Evolutionary conservation across 805 yeast species (phyloP), one percentile per base, ranked within the genome.

Genomic region (Zygoascus flipseniorum): DNA sequence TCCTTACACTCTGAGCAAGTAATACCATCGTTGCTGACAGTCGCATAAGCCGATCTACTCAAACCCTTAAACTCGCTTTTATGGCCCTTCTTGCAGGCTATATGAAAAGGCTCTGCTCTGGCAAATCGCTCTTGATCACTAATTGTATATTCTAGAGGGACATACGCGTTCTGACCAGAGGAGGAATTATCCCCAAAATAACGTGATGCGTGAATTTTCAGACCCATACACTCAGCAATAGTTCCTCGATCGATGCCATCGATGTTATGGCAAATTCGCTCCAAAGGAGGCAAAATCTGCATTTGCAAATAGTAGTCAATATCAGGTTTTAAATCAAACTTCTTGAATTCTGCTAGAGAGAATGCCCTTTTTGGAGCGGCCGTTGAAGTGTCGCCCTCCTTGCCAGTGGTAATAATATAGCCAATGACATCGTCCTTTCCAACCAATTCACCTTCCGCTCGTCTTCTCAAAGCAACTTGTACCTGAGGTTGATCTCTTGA

Each of bases 351-450:
- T 59, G 79, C 82, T 52, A 88, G 74, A 0, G 97, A 81, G 55
- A 87, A 78, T 0, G 99, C 96, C 53, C 97, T 77, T 55, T 86
- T 92, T 0, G 95, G 92, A 9, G 80, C 79, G 1, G 78, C 55
- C 3, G 37, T 18, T 10, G 50, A 41, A 9, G 42, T 19, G 13
- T 43, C 43, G 8, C 46, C 52, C 41, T 73, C 78, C 31, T 69
- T 71, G n/a, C 72, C 75, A 3, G 72, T 76, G 1, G 95, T 80
- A 37, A 93, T 83, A 45, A 93, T 85, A 71, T 77, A 93, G 0
- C 97, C 85, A 41, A 93, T 84, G 48, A 93, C 97, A 60, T 85
- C 85, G 19, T 96, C 96, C 0, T 95, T 95, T 58, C 83, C 83
- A 50, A 93, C 79, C 39, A 86, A 83, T 62, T 89, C 90, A 37